Evolutionary conservation across 495 filamentous ascomycete genomes (phyloP).

Genomic region (Daldinia caldariorum): DNA sequence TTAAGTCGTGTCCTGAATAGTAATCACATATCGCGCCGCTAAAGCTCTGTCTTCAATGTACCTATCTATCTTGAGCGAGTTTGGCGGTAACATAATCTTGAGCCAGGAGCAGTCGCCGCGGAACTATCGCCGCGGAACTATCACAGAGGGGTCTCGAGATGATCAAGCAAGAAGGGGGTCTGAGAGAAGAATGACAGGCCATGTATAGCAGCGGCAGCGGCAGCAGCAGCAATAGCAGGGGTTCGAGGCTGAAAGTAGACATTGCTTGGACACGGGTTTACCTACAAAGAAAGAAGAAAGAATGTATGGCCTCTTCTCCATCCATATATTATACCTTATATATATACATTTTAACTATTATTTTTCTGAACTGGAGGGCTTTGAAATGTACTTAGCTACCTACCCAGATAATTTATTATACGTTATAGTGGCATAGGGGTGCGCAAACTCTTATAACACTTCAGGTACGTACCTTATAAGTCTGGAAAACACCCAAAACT

Average conservation of each 20-base stretch:
- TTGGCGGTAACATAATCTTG: conserved; percentile 16
- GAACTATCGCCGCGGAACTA: not conserved
- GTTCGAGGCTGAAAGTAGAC: conserved; percentile 17
- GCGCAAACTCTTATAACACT: no score
- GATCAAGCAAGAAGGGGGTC: not conserved
- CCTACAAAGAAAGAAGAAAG: conserved; percentile 18
- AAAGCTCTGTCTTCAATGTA: conserved; percentile 15
- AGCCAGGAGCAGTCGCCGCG: not conserved
- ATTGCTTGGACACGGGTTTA: conserved; percentile 26
- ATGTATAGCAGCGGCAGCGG: conserved; percentile 16
- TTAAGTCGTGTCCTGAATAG: conserved; percentile 1
- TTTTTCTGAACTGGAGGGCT: not conserved
- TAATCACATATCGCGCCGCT: conserved; percentile 3
- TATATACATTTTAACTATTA: conserved; percentile 11
- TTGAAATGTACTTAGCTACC: not conserved
- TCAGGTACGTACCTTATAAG: not conserved
- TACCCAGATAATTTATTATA: no score
- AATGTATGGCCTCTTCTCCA: conserved; percentile 31
- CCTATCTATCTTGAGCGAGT: conserved; percentile 19
- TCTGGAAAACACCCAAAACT: not conserved
- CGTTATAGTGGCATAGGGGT: not conserved
- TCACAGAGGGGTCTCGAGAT: not conserved
- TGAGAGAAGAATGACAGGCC: conserved; percentile 5
- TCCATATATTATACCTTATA: conserved; percentile 33
- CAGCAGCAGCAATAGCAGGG: conserved; percentile 18